phyloP scores from a whole-genome alignment of 2,329 filamentous ascomycete genomes.

The Colletotrichum lindemuthianum region DNA sequence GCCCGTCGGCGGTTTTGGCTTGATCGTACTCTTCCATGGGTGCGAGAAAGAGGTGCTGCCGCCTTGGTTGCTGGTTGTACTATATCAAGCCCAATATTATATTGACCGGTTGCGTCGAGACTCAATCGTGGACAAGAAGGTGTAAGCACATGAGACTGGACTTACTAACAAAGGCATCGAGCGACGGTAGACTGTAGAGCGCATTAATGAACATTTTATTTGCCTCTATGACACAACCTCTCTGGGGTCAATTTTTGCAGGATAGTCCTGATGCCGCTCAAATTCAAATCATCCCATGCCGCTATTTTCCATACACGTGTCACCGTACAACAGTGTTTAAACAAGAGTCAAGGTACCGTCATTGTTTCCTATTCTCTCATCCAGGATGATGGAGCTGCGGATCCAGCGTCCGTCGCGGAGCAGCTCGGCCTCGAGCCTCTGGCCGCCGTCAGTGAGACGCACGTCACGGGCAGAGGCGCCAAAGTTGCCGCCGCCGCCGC shows the following conservation, averaged over 20 bases:
- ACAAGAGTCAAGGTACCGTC: slow-evolving; percentile 40
- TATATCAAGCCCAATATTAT: slow-evolving; percentile 52
- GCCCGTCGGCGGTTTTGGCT: slow-evolving; percentile 83
- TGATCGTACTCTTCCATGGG: slow-evolving; percentile 91
- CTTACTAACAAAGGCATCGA: too few species aligned
- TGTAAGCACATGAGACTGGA: too few species aligned
- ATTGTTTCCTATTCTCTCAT: slow-evolving; percentile 48
- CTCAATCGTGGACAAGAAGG: too few species aligned
- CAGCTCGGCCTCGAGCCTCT: slow-evolving; percentile 47
- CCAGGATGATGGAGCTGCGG: slow-evolving; percentile 44
- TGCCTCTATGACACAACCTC: background rate
- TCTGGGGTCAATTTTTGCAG: background rate
- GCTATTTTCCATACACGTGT: background rate
- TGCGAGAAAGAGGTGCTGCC: slow-evolving; percentile 74
- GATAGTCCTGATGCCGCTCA: background rate
- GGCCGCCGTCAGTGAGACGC: slow-evolving; percentile 49
- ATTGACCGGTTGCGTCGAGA: too few species aligned
- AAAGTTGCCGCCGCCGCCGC: slow-evolving; percentile 44
- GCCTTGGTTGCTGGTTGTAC: slow-evolving; percentile 97
- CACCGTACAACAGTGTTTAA: background rate
- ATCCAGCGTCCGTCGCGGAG: slow-evolving; percentile 45
- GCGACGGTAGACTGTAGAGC: too few species aligned
- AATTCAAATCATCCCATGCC: slow-evolving; percentile 5
- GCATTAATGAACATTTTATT: background rate
- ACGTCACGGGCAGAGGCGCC: slow-evolving; percentile 47